Base-by-base conservation (phyloP, 768 basidiomycete genomes). In the Trametopsis cervina region DNA sequence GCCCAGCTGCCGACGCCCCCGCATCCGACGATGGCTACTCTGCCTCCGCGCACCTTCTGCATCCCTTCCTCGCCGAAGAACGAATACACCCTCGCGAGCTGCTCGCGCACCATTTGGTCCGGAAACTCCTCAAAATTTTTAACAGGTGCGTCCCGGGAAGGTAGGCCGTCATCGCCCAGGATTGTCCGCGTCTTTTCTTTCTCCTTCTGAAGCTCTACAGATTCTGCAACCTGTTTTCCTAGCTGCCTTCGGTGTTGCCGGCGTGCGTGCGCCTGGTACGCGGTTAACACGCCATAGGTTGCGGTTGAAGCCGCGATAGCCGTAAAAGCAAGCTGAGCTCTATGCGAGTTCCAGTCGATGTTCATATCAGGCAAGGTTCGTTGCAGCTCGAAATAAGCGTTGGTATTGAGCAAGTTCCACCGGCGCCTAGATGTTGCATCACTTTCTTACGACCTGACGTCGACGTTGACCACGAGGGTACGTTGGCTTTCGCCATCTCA, bases 1-100 rank as follows among this genome's bases (percentile, higher is more conserved):
- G 83, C 88, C 89, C 92, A 95, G 60, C 89, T 93, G 0, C 96
- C 96, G 0, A 99, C 96, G 2, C 96, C 95, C 49, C 96, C 96
- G 55, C 93, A 91, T 4, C 96, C 96, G 2, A 99, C 84, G 17
- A 98, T 70, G 15, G 90, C 92, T 1, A 97, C 93, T 4, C 73
- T 78, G 11, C 81, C 78, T 7, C 71, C 60, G 44, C 96, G 75
- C 44, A 98, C 74, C 60, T 78, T 83, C 9, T 67, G 63, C 89
- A 97, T 95, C 35, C 80, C 80, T 27, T 91, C 87, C 25, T 94
- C 88, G 0, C 91, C 92, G 45, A 98, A 86, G 67, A 98, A 97
- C 7, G 87, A 83, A 58, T 95, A 96, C 66, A 97, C 97, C 36
- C 96, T 71, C 3, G 95, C 85, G 40, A 99, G 75, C 64, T 96